phyloP scores from a whole-genome alignment of 352 stramenopile genomes.

The Phytophthora podocarpi region DNA sequence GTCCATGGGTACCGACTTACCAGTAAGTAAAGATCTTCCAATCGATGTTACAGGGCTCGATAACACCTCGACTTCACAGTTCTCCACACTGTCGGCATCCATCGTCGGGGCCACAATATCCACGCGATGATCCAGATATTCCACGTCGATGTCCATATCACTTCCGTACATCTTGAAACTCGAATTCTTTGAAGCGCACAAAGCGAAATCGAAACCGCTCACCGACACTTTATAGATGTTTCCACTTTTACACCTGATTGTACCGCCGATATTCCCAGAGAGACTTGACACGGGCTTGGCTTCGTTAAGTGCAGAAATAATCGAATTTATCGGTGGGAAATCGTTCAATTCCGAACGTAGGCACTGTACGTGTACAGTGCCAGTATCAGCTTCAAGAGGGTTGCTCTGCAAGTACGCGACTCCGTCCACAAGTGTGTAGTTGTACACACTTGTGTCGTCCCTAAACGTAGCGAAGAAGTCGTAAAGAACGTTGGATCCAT shows the following conservation, averaged over 20 bases:
- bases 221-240: conserved; percentile 14
- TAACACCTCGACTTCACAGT: not conserved
- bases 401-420: conserved; percentile 25
- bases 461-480: conserved; percentile 22
- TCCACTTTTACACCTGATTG: not conserved
- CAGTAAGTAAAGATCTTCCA: conserved; percentile 10
- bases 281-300: conserved; percentile 12
- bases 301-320: conserved; percentile 17
- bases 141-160: conserved; percentile 16
- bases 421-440: conserved; percentile 35
- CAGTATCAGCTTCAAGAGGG: too few species aligned
- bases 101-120: too few species aligned
- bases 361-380: too few species aligned
- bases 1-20: not conserved
- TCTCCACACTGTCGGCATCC: too few species aligned
- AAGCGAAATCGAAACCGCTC: conserved; percentile 7
- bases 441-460: conserved; percentile 13
- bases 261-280: too few species aligned
- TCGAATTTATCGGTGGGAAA: conserved; percentile 27
- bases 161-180: too few species aligned
- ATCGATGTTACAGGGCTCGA: conserved; percentile 2
- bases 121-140: not conserved
- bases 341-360: conserved; percentile 19
- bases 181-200: too few species aligned
- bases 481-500: conserved; percentile 24